Evolutionary conservation across 352 stramenopile species (phyloP).

Genomic region (Halophytophthora batemanensis): DNA sequence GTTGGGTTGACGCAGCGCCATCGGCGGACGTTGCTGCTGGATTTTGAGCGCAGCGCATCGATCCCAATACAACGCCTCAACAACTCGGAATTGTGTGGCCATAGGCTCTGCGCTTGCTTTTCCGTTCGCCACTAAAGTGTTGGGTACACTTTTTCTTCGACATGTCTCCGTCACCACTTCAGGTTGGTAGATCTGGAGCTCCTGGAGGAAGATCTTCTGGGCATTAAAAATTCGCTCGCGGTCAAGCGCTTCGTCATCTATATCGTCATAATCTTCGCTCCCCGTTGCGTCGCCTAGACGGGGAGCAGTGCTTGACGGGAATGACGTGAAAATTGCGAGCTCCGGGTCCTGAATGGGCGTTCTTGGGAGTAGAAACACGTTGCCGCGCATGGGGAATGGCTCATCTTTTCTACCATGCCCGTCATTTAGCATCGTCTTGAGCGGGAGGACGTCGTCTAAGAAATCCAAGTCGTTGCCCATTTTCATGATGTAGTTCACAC

Average conservation of each 20-base stretch:
- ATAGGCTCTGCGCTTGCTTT: constrained; percentile 4
- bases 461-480: constrained; percentile 74
- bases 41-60: constrained; percentile 69
- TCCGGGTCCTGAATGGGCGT: constrained; percentile 58
- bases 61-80: constrained; percentile 83
- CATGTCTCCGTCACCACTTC: constrained; percentile 22
- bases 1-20: constrained; percentile 46
- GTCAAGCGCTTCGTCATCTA: constrained; percentile 35
- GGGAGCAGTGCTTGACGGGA: constrained; percentile 20
- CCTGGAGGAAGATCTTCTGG: constrained; percentile 58
- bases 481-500: constrained; percentile 76
- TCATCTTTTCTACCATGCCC: constrained; percentile 23
- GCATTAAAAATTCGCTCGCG: constrained; percentile 43
- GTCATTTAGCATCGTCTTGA: constrained; percentile 45
- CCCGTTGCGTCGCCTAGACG: constrained; percentile 12
- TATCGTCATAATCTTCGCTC: constrained; percentile 12
- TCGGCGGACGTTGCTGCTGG: constrained; percentile 34
- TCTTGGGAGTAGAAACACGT: constrained; percentile 66
- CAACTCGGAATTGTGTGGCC: constrained; percentile 23
- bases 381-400: constrained; percentile 61
- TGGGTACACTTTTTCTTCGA: constrained; percentile 1
- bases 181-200: constrained; percentile 59
- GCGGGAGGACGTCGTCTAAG: constrained; percentile 45
- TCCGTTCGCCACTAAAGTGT: neutral
- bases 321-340: constrained; percentile 45